Conservation (phyloP, 1,284 basidiomycete species). For the Rugosomyces carneus region DNA sequence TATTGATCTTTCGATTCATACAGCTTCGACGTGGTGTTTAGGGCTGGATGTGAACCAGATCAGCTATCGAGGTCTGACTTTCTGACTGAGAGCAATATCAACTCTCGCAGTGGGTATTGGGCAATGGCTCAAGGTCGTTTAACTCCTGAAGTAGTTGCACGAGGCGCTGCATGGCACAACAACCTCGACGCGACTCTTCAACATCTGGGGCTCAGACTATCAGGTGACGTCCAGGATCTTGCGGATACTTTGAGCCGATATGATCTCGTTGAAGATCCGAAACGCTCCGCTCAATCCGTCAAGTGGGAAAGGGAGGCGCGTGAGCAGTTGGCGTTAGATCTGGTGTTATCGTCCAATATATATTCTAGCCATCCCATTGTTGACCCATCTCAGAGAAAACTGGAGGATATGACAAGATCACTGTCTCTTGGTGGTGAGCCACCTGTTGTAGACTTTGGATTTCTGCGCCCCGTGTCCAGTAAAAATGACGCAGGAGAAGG, state of each 20-base stretch:
- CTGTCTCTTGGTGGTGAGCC: conserved; percentile 50
- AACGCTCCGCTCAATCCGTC: conserved; percentile 33
- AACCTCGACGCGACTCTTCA: conserved; percentile 41
- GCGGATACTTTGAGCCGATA: conserved; percentile 35
- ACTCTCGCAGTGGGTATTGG: conserved; percentile 45
- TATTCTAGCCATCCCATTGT: conserved; percentile 43
- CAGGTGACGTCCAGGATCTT: conserved; percentile 27
- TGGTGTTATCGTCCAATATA: conserved; percentile 51
- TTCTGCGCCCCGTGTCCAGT: conserved; percentile 41
- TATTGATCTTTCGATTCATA: conserved; percentile 8
- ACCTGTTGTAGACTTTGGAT: conserved; percentile 53
- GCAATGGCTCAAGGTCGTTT: conserved; percentile 44
- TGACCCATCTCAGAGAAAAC: conserved; percentile 21
- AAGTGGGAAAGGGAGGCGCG: conserved; percentile 47
- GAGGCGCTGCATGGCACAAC: conserved; percentile 45
- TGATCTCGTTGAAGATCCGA: conserved; percentile 34
- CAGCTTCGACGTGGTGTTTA: conserved; percentile 59
- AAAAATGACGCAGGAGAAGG: conserved; percentile 24
- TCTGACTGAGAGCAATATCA: conserved; percentile 43
- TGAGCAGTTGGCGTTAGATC: conserved; percentile 57
- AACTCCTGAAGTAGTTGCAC: conserved; percentile 32
- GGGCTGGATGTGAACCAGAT: conserved; percentile 41
- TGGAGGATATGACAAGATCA: conserved; percentile 51
- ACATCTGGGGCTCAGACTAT: conserved; percentile 34
- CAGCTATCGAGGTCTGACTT: conserved; percentile 46